Conservation (phyloP, 2,329 filamentous ascomycete genomes). For the Elsinoe ampelina region DNA sequence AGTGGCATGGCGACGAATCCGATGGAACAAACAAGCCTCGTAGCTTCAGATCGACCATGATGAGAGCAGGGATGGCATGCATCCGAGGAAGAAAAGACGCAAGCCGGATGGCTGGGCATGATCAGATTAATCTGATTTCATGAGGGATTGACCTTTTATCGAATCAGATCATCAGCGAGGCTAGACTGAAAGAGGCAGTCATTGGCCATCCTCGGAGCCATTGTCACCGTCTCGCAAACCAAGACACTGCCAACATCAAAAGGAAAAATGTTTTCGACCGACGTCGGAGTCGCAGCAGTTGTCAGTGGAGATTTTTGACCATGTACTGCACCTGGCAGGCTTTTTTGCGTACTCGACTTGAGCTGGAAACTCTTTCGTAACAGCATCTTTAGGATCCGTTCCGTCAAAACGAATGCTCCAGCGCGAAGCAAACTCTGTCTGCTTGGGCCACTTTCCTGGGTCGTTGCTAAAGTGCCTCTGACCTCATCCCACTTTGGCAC, state of each 20-base stretch:
- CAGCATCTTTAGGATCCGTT: no score
- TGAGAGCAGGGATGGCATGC: neutral
- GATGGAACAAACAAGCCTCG: neutral
- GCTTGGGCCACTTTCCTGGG: no score
- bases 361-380: no score
- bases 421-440: no score
- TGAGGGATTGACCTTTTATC: neutral
- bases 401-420: no score
- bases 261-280: neutral
- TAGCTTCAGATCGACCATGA: neutral
- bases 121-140: neutral
- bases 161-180: constrained; percentile 11
- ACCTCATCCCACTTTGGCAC: no score
- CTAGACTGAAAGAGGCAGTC: neutral
- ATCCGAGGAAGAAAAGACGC: neutral
- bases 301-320: no score
- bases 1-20: neutral
- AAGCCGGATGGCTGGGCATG: neutral
- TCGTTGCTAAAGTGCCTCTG: no score
- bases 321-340: no score
- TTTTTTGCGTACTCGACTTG: no score
- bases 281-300: neutral
- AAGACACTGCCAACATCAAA: neutral
- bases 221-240: neutral
- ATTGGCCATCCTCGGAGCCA: constrained; percentile 5